These are phyloP conservation scores for Lactifluus volemus DNA, from an alignment of 768 basidiomycete species.

Conservation along the genomic window DNA sequence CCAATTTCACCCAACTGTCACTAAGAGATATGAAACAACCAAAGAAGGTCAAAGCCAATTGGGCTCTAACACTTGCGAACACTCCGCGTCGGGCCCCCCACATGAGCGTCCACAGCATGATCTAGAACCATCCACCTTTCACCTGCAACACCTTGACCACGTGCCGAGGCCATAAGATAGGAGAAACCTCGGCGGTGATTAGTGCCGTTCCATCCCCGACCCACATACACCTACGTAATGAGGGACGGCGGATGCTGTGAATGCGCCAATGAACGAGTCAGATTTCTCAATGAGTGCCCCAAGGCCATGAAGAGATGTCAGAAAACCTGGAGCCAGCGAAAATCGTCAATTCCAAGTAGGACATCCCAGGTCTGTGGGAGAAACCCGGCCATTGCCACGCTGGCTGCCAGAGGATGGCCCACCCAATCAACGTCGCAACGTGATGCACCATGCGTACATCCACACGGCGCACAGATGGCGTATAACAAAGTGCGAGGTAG, in stretches of 20 bases:
- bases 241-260: constrained; percentile 47
- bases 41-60: background rate
- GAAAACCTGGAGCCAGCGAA: constrained; percentile 31
- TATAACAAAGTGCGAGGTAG: background rate
- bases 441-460: background rate
- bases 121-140: constrained; percentile 42
- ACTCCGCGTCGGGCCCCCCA: constrained; percentile 27
- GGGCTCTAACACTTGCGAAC: background rate
- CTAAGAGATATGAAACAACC: background rate
- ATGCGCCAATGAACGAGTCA: constrained; percentile 48
- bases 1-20: background rate
- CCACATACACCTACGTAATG: constrained; percentile 53
- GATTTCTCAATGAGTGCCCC: constrained; percentile 38
- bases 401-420: too few relatives aligned
- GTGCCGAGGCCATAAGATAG: constrained; percentile 44
- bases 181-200: constrained; percentile 40
- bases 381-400: constrained; percentile 28
- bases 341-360: constrained; percentile 33
- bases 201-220: constrained; percentile 46
- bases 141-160: constrained; percentile 36
- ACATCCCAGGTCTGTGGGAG: constrained; percentile 27
- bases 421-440: background rate
- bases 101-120: constrained; percentile 34
- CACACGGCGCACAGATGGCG: background rate
- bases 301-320: constrained; percentile 22